Evolutionary conservation across 345 rosid genomes (phyloP).

Genomic region (Tarenaya hassleriana): DNA sequence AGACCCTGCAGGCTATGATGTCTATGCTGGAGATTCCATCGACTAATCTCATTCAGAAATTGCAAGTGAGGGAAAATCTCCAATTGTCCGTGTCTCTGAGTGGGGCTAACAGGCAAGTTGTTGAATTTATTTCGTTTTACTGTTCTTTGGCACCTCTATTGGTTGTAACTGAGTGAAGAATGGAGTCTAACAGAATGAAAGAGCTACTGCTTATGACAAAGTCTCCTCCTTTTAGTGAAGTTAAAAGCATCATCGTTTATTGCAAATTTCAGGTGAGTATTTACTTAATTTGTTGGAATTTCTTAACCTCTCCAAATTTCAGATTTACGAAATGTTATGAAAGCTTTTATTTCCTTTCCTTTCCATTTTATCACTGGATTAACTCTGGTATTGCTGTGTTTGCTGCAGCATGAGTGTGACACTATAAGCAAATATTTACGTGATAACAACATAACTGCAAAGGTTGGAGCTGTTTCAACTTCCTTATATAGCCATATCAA

Average conservation of each 20-base stretch:
- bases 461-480: conserved; percentile 41
- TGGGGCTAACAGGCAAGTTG: conserved; percentile 65
- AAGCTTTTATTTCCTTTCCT: background rate
- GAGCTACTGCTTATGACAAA: conserved; percentile 61
- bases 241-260: conserved; percentile 74
- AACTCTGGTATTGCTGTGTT: conserved; percentile 13
- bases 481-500: conserved; percentile 13
- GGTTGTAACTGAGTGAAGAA: conserved; percentile 13
- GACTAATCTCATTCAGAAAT: conserved; percentile 63
- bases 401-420: conserved; percentile 79
- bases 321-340: background rate
- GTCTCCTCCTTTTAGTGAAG: conserved; percentile 61
- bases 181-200: conserved; percentile 56
- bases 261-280: conserved; percentile 88
- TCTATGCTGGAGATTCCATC: conserved; percentile 81
- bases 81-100: conserved; percentile 69
- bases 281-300: conserved; percentile 8
- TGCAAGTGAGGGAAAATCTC: conserved; percentile 63
- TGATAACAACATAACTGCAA: conserved; percentile 68
- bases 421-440: conserved; percentile 68
- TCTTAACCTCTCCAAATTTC: background rate
- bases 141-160: conserved; percentile 6
- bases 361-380: conserved; percentile 5
- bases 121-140: conserved; percentile 16
- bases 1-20: conserved; percentile 73